Percentiles rank a stretch among this genome's conserved stretches.
Evolutionary conservation across 352 stramenopile genomes (phyloP).

Genomic region (Globisporangium recalcitrans): DNA sequence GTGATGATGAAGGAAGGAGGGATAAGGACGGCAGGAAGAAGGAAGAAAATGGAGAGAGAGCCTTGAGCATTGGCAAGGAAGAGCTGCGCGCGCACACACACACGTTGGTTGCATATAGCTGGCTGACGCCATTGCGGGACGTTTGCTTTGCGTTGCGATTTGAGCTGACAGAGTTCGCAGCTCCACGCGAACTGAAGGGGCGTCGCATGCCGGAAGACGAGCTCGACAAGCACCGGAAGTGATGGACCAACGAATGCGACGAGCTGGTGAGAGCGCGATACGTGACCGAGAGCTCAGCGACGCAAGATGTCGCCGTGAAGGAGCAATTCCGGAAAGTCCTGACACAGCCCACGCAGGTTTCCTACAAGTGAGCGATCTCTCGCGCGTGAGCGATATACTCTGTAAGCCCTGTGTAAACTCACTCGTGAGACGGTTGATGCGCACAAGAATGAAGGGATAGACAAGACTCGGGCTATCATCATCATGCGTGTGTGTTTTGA

Average conservation of each 20-base stretch:
- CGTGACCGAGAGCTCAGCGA: slow-evolving; percentile 47
- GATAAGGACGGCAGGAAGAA: too few species aligned
- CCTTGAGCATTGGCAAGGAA: neutral
- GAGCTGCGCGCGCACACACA: neutral
- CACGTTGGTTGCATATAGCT: too few species aligned
- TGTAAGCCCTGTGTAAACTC: neutral
- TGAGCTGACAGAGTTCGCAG: slow-evolving; percentile 62
- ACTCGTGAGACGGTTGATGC: too few species aligned
- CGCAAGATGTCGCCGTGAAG: slow-evolving; percentile 40
- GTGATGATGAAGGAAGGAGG: neutral
- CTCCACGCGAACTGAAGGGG: slow-evolving; percentile 54
- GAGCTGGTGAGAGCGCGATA: slow-evolving; percentile 47
- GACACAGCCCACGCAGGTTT: slow-evolving; percentile 38
- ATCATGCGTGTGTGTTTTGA: neutral
- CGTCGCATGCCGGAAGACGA: slow-evolving; percentile 37
- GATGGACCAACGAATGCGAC: slow-evolving; percentile 61
- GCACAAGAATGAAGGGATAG: neutral
- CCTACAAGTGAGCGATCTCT: slow-evolving; percentile 61
- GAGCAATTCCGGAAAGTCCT: slow-evolving; percentile 59
- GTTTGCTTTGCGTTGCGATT: neutral
- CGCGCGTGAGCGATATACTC: too few species aligned
- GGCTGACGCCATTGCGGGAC: neutral
- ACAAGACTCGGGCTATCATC: neutral
- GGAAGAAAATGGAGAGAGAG: too few species aligned
- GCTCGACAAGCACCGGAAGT: slow-evolving; percentile 47